Evolutionary conservation across 1,284 basidiomycete species (phyloP).

Genomic region (Hymenochaete sp.): DNA sequence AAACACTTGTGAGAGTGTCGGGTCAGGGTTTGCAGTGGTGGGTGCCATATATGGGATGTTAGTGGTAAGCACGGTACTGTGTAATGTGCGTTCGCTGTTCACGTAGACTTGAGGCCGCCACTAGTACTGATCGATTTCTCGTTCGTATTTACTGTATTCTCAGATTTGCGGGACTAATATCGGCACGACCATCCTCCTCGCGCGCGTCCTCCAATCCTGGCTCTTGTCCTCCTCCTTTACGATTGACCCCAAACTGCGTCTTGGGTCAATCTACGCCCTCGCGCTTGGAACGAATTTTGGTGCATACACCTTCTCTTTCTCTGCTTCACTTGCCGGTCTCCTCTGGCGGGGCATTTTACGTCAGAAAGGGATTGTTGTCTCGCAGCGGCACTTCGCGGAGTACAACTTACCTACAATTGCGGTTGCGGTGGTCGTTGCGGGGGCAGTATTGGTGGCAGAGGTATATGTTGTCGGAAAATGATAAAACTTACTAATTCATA

Average conservation of each 20-base stretch:
- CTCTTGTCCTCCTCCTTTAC: slow-evolving; percentile 18
- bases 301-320: slow-evolving; percentile 86
- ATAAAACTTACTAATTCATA: not conserved
- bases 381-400: slow-evolving; percentile 56
- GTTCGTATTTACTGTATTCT: slow-evolving; percentile 14
- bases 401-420: slow-evolving; percentile 61
- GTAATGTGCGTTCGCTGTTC: slow-evolving; percentile 49
- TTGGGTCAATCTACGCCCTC: slow-evolving; percentile 46
- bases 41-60: slow-evolving; percentile 41
- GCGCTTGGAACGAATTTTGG: slow-evolving; percentile 86
- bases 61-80: slow-evolving; percentile 54
- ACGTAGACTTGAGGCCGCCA: no score
- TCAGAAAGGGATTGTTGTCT: slow-evolving; percentile 73
- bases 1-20: slow-evolving; percentile 7
- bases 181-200: slow-evolving; percentile 88
- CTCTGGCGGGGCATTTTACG: slow-evolving; percentile 77
- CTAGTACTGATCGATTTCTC: no score
- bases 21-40: slow-evolving; percentile 31
- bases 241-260: slow-evolving; percentile 26
- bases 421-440: slow-evolving; percentile 18
- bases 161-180: slow-evolving; percentile 88
- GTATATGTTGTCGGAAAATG: slow-evolving; percentile 10
- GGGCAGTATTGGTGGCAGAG: slow-evolving; percentile 16
- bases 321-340: slow-evolving; percentile 83
- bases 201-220: slow-evolving; percentile 46